Percentiles rank a stretch among this genome's conserved stretches.
phyloP scores from a whole-genome alignment of 2,329 filamentous ascomycete genomes.

The Aspergillus jensenii region DNA sequence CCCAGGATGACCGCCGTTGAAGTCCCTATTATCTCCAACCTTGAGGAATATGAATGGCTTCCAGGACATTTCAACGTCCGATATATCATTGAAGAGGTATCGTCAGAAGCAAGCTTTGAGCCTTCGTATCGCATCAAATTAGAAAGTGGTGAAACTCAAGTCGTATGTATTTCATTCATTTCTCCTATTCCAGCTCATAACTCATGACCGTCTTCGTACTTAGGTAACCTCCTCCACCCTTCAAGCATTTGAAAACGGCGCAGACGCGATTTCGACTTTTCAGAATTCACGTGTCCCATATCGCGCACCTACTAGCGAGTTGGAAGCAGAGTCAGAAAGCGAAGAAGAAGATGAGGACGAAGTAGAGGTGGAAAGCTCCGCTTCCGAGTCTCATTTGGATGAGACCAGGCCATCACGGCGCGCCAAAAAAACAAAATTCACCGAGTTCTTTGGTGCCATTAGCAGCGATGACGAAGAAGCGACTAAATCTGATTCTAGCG shows the following conservation, averaged over 20 bases:
- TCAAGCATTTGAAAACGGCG: slow-evolving; percentile 30
- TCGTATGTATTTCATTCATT: slow-evolving; percentile 29
- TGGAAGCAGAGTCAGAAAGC: slow-evolving; percentile 1
- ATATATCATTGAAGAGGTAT: slow-evolving; percentile 30
- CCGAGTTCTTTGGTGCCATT: slow-evolving; percentile 18
- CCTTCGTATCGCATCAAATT: slow-evolving; percentile 34
- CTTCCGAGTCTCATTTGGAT: neutral
- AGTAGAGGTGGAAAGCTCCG: slow-evolving; percentile 6
- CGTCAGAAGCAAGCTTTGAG: slow-evolving; percentile 18
- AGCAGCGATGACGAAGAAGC: slow-evolving; percentile 21
- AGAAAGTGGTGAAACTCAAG: slow-evolving; percentile 35
- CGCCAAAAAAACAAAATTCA: slow-evolving; percentile 16
- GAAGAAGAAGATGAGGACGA: slow-evolving; percentile 9
- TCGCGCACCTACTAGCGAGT: neutral
- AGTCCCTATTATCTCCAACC: slow-evolving; percentile 30
- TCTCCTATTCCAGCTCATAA: neutral
- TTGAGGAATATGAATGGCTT: slow-evolving; percentile 38
- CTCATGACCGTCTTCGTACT: slow-evolving; percentile 7
- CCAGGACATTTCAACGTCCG: slow-evolving; percentile 39
- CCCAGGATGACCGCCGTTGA: slow-evolving; percentile 25
- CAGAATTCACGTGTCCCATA: slow-evolving; percentile 13
- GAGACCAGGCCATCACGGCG: slow-evolving; percentile 13
- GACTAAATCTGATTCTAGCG: slow-evolving; percentile 19
- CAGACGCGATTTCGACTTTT: slow-evolving; percentile 25
- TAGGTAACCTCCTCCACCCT: slow-evolving; percentile 31